These are phyloP conservation scores for Samsoniella hepiali DNA, from an alignment of 2,329 filamentous ascomycete species.

Conservation along the genomic window DNA sequence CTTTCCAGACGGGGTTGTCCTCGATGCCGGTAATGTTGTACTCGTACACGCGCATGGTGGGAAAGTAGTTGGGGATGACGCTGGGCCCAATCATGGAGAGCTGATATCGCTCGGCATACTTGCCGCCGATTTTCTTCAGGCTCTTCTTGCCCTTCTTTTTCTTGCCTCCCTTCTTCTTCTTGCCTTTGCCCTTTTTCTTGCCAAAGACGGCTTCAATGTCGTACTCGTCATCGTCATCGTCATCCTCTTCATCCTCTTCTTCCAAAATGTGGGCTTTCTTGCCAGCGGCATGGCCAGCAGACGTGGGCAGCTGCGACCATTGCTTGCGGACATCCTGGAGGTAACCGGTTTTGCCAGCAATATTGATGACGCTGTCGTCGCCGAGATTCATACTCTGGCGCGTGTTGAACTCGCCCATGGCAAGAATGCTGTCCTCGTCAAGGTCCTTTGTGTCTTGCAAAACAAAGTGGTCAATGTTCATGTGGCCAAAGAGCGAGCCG, in stretches of 20 bases:
- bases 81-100: constrained; percentile 79
- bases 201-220: constrained; percentile 19
- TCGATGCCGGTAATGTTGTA: constrained; percentile 87
- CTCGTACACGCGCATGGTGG: constrained; percentile 82
- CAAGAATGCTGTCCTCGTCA: constrained; percentile 47
- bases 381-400: constrained; percentile 21
- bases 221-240: constrained; percentile 25
- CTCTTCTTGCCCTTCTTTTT: constrained; percentile 52
- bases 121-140: constrained; percentile 65
- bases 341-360: constrained; percentile 65
- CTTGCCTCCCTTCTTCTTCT: constrained; percentile 36
- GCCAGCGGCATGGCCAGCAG: constrained; percentile 25
- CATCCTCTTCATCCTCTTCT: constrained; percentile 24
- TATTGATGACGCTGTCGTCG: constrained; percentile 53
- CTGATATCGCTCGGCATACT: constrained; percentile 81
- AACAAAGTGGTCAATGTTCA: constrained; percentile 98
- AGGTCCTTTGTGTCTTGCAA: constrained; percentile 81
- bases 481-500: constrained; percentile 80
- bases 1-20: constrained; percentile 45
- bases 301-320: constrained; percentile 74
- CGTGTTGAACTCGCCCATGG: constrained; percentile 27
- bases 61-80: constrained; percentile 89
- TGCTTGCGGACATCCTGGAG: constrained; percentile 69
- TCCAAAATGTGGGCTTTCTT: constrained; percentile 22
- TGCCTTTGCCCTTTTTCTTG: constrained; percentile 24